Evolutionary conservation across 2,329 filamentous ascomycete genomes (phyloP).

Genomic region (Shiraia bambusicola): DNA sequence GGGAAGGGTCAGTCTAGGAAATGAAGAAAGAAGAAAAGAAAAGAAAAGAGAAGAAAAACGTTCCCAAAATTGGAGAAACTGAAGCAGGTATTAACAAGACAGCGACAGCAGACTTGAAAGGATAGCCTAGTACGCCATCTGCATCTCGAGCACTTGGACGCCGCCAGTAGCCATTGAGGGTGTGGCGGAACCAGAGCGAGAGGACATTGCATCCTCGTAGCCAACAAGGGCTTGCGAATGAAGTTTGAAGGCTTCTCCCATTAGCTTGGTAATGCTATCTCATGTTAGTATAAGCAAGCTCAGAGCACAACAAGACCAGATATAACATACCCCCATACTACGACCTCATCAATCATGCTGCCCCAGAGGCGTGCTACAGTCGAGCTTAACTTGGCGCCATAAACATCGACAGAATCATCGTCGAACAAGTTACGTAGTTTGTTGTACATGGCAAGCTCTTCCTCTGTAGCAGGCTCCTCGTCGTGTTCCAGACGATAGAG

Average conservation of each 20-base stretch:
- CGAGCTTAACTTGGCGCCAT: constrained; percentile 85
- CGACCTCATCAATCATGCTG: constrained; percentile 96
- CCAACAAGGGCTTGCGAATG: constrained; percentile 92
- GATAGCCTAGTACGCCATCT: constrained; percentile 43
- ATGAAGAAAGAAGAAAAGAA: constrained; percentile 22
- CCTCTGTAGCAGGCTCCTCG: constrained; percentile 82
- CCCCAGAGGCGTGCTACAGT: constrained; percentile 94
- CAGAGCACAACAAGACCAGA: neutral
- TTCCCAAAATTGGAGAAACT: constrained; percentile 18
- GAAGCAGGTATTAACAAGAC: neutral
- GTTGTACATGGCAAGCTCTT: constrained; percentile 87
- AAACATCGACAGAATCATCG: constrained; percentile 81
- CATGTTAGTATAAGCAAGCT: constrained; percentile 47
- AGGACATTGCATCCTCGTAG: constrained; percentile 77
- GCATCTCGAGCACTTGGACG: constrained; percentile 47
- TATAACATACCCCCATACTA: constrained; percentile 92
- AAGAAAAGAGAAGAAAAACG: constrained; percentile 20
- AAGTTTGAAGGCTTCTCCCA: constrained; percentile 97
- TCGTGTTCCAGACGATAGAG: constrained; percentile 99
- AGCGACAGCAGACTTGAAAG: neutral
- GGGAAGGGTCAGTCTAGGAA: constrained; percentile 31
- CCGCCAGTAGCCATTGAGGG: constrained; percentile 45
- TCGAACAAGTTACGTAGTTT: constrained; percentile 89
- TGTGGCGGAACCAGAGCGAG: constrained; percentile 47
- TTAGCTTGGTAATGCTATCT: constrained; percentile 81